These are phyloP conservation scores for Ephemerocybe angulata DNA, from an alignment of 768 basidiomycete genomes.

Conservation along the genomic window DNA sequence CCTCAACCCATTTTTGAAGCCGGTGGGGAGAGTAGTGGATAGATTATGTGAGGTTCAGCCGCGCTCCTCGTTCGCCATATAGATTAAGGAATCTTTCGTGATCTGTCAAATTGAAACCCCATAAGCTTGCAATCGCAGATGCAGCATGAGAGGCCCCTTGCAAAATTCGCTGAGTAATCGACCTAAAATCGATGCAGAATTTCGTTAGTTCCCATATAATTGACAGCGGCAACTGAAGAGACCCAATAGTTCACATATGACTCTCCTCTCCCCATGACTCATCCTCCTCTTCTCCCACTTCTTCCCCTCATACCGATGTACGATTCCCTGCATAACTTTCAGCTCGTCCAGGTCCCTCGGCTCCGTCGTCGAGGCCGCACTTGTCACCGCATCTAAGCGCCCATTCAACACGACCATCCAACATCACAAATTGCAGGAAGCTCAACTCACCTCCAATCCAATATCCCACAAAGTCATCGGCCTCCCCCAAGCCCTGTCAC, in stretches of 20 bases:
- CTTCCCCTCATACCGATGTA: slow-evolving; percentile 4
- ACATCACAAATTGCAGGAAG: background rate
- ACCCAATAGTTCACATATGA: slow-evolving; percentile 9
- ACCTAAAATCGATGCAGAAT: too few species aligned
- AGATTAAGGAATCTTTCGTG: slow-evolving; percentile 40
- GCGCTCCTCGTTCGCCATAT: slow-evolving; percentile 40
- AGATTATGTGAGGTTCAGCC: slow-evolving; percentile 37
- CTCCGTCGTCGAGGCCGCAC: slow-evolving; percentile 8
- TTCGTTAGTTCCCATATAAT: background rate
- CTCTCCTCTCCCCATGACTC: background rate
- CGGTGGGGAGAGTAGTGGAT: slow-evolving; percentile 25
- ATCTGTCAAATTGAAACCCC: slow-evolving; percentile 16
- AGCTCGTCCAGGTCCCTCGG: background rate
- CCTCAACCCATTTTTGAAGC: slow-evolving; percentile 3
- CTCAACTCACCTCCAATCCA: slow-evolving; percentile 23
- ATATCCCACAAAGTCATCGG: slow-evolving; percentile 28
- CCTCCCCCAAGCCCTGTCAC: slow-evolving; percentile 21
- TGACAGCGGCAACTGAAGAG: background rate
- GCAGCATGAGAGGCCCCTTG: background rate
- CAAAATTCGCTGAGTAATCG: background rate
- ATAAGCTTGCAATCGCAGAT: background rate
- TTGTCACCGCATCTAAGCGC: slow-evolving; percentile 22
- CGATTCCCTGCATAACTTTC: slow-evolving; percentile 5
- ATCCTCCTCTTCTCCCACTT: background rate
- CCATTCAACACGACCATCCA: slow-evolving; percentile 26